Evolutionary conservation across 2,329 filamentous ascomycete species (phyloP).

Genomic region (Diaporthe destruens): DNA sequence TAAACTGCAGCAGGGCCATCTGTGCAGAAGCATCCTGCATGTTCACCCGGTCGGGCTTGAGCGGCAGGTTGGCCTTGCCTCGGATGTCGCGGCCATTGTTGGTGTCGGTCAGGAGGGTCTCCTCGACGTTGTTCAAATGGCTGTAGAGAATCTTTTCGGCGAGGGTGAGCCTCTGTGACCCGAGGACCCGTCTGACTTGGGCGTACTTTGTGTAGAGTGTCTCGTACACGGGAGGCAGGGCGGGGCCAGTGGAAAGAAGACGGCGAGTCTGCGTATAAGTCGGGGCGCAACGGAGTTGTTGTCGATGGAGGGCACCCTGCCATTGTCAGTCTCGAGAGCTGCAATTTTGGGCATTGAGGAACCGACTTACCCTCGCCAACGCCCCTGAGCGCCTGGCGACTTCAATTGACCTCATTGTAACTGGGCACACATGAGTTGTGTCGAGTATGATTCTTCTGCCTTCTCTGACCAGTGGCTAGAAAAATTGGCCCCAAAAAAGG

Average conservation of each 20-base stretch:
- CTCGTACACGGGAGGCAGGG: slow-evolving; percentile 79
- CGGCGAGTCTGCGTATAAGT: slow-evolving; percentile 41
- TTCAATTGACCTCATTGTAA: slow-evolving; percentile 63
- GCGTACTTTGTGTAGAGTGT: slow-evolving; percentile 83
- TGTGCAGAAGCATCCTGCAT: slow-evolving; percentile 99
- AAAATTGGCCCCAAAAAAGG: slow-evolving; percentile 35
- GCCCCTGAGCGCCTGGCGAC: slow-evolving; percentile 62
- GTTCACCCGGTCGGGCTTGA: slow-evolving; percentile 96
- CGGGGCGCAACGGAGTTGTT: slow-evolving; percentile 50
- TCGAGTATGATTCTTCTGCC: slow-evolving; percentile 36
- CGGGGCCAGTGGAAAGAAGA: slow-evolving; percentile 55
- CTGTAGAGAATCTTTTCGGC: slow-evolving; percentile 99
- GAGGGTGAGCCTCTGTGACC: slow-evolving; percentile 78
- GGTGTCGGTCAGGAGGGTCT: slow-evolving; percentile 85
- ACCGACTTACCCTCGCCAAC: slow-evolving; percentile 57
- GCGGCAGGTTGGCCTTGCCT: slow-evolving; percentile 91
- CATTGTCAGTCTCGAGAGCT: slow-evolving; percentile 27
- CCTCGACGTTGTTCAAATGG: slow-evolving; percentile 90
- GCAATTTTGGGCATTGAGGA: neutral
- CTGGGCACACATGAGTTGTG: slow-evolving; percentile 24
- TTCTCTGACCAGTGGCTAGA: neutral
- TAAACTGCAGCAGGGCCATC: slow-evolving; percentile 98
- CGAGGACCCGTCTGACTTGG: slow-evolving; percentile 80
- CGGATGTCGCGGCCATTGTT: slow-evolving; percentile 87
- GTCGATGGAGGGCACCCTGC: slow-evolving; percentile 54